Evolutionary conservation across 768 basidiomycete genomes (phyloP).

Genomic region (Russula sp.): DNA sequence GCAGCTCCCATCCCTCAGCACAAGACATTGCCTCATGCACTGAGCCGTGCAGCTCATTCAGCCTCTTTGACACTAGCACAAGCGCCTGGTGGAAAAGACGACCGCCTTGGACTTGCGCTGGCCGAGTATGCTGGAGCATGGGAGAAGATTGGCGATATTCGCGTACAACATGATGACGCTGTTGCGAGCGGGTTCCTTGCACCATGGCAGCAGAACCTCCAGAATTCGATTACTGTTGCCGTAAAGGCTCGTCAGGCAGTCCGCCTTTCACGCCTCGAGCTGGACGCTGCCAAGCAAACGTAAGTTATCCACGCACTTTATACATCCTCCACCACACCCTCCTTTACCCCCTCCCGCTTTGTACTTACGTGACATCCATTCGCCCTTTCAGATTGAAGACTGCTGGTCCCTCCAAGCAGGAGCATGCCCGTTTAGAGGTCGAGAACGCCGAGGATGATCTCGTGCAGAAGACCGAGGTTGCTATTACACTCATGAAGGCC

Average conservation of each 20-base stretch:
- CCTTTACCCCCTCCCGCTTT: background rate
- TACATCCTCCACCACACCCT: background rate
- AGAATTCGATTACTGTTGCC: conserved; percentile 80
- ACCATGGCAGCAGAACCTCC: conserved; percentile 87
- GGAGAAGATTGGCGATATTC: conserved; percentile 78
- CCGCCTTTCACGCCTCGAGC: conserved; percentile 72
- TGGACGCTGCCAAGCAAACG: conserved; percentile 89
- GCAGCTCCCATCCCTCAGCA: conserved; percentile 61
- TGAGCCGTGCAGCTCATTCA: conserved; percentile 72
- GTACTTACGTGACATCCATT: background rate
- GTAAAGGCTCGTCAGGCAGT: conserved; percentile 91
- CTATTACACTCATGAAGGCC: conserved; percentile 96
- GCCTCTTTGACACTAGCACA: conserved; percentile 51
- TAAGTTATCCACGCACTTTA: conserved; percentile 39
- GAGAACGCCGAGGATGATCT: conserved; percentile 95
- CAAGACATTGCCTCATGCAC: conserved; percentile 96
- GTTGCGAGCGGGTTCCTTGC: conserved; percentile 66
- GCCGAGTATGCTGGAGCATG: conserved; percentile 76
- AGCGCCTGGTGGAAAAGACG: conserved; percentile 47
- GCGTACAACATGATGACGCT: conserved; percentile 73
- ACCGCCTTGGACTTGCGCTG: conserved; percentile 75
- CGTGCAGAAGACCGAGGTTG: conserved; percentile 96
- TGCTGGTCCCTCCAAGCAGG: conserved; percentile 71
- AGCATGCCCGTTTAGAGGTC: conserved; percentile 87
- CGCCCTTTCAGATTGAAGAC: conserved; percentile 64